Evolutionary conservation across 768 basidiomycete species (phyloP), one percentile per base, ranked within the genome.

Genomic region (Sporobolomyces phaffii): DNA sequence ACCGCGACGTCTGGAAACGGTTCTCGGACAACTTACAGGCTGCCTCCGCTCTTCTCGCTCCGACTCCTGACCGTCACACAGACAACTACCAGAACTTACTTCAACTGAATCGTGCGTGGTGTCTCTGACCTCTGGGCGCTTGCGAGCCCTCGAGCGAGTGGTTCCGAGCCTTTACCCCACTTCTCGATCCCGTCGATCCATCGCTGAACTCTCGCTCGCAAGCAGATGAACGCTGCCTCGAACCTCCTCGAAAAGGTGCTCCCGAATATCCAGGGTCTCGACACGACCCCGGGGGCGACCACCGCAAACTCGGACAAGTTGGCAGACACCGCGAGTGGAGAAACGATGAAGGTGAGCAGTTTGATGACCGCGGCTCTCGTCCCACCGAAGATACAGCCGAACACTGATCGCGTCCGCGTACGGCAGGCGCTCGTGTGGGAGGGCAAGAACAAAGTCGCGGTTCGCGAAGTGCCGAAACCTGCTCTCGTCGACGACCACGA

Each of bases 401-500:
- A 11, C 48, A 24, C 49, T 62, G 28, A 31, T 7, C 22, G 9
- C 50, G 1, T 51, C 31, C 40, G 26, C 28, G 54, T 26, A 5
- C 34, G 10, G 24, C 49, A 69, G 54, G 63, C 70, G 7, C 60
- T 68, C 33, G 33, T 52, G 13, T 72, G 70, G 70, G 18, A 59
- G 2, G 60, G 56, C 5, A 62, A 65, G 38, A 63, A 60, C 40
- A 54, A 59, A 28, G 50, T 72, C 18, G 5, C 34, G 20, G 49
- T 72, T 33, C 36, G 29, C 5, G 48, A 65, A 31, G 66, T 68
- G n/a, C 47, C 52, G 26, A 68, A 70, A 68, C 75, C 72, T 11
- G 58, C 84, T 62, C 83, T 89, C 73, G 85, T 83, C 2, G 84
- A 88, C 65, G 83, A 84, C n/a, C 82, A 85, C 73, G 88, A 91